Base-by-base conservation (phyloP, 371 early-diverging fungal genomes). In the Amoeboaphelidium protococcarum region DNA sequence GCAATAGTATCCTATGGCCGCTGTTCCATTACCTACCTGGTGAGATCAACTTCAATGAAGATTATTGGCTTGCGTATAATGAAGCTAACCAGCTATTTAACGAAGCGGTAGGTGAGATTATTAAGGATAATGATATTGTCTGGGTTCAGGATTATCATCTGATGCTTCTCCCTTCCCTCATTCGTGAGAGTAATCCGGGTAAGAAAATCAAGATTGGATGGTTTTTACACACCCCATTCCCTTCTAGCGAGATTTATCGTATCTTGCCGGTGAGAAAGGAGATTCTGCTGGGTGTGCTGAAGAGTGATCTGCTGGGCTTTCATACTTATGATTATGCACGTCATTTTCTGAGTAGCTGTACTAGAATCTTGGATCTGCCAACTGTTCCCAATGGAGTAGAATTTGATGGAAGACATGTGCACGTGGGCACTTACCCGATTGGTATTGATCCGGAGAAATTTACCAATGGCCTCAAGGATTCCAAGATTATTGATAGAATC, bases 91-190 rank as follows among this genome's bases (percentile, higher is more conserved):
- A 52, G 42, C 67, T 73, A 23, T 96, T 99, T 68, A 85, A 90
- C 25, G 76, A 83, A 47, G 76, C 82, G 3, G 70, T 99, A 49
- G 60, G 66, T 4, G 71, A 75, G 25, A 68, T 77, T 47, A 71
- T 81, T 2, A 56, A 82, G 52, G 89, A 94, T 47, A 89, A 83
- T 37, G 98, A 95, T 63, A 63, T 96, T 40, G 78, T 99, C 37
- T 97, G 98, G 94, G 81, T 98, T n/a, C 99, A 99, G 49, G 99
- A 98, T 63, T 98, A 98, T 64, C 99, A 99, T 59, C 62, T 98
- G 46, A 90, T 98, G 90, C 65, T 97, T 40, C 67, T 98, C 26
- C 98, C 99, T 19, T 62, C 66, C 16, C 64, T 97, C 70, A 58
- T 99, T 40, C 65, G 82, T 22, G 65, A 71, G 49, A 57, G 65